Evolutionary conservation across 352 stramenopile species (phyloP), one percentile per base, ranked within the genome.

Genomic region (Phytophthora quininea): DNA sequence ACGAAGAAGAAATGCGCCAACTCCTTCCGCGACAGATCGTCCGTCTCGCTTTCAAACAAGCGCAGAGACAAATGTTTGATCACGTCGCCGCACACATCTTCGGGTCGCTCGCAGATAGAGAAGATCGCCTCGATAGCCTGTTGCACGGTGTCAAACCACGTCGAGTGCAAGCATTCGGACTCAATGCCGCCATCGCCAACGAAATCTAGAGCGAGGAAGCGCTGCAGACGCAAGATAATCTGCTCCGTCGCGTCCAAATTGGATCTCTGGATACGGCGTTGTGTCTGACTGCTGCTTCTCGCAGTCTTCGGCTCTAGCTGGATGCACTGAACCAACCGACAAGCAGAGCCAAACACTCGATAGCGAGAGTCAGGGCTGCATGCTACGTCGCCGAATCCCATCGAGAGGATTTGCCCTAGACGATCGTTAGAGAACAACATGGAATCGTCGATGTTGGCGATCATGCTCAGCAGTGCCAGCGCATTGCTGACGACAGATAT

Each of bases 1-100:
- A 99, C 86, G 70, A 99, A 98, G 47, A 99, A 90, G 62, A 99
- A 98, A 57, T 97, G 85, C 4, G 93, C 88, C 24, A 99, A 77
- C 74, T 88, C 84, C 30, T 86, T 76, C 4, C 74, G 69, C 6
- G 77, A 82, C n/a, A 86, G 69, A 61, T 95, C 88, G 10, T 90
- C 86, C 52, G 78, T 78, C 30, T 86, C 78, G 32, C 80, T 82
- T 42, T 88, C 71, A 52, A 94, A 95, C 12, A 94, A 62, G 10
- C 77, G 74, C 37, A 82, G 66, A 2, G 80, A 84, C 29, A 92
- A 62, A 40, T 88, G 79, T 38, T 89, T 84, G 54, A 95, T 85
- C 11, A 96, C 79, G 40, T 92, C 82, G 5, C 75, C 79, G 52
- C 76, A 85, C 4, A 92, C 79, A 46, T 93, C 83, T 64, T 98